Evolutionary conservation across 2,329 filamentous ascomycete species (phyloP).

Genomic region (Atkinsonella hypoxylon): DNA sequence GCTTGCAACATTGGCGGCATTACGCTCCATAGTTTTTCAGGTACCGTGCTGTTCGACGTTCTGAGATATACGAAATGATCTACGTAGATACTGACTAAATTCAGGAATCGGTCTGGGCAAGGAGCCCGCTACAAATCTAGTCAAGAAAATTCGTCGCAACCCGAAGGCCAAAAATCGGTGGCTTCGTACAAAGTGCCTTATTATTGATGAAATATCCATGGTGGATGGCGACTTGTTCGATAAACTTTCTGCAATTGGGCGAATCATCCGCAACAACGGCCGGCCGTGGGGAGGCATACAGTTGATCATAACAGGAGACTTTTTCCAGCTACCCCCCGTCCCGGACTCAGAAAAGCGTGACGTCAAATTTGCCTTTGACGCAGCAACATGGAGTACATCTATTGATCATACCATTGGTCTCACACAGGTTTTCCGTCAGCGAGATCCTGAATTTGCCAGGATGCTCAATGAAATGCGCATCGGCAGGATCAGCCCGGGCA

Average conservation of each 20-base stretch:
- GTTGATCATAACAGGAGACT: slow-evolving; percentile 89
- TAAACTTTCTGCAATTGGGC: slow-evolving; percentile 81
- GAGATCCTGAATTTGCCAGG: slow-evolving; percentile 72
- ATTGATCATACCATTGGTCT: slow-evolving; percentile 94
- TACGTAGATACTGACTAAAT: neutral
- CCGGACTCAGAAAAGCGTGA: slow-evolving; percentile 59
- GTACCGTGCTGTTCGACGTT: slow-evolving; percentile 21
- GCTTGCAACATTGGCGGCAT: slow-evolving; percentile 95
- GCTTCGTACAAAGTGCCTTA: slow-evolving; percentile 74
- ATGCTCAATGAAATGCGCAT: slow-evolving; percentile 99
- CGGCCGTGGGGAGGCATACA: slow-evolving; percentile 94
- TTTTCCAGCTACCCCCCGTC: slow-evolving; percentile 93
- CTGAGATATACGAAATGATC: too few relatives aligned
- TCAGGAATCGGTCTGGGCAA: slow-evolving; percentile 76
- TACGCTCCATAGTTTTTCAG: slow-evolving; percentile 89
- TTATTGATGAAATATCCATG: slow-evolving; percentile 97
- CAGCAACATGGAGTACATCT: slow-evolving; percentile 78
- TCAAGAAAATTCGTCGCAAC: slow-evolving; percentile 86
- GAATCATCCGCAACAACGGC: slow-evolving; percentile 78
- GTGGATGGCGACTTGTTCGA: slow-evolving; percentile 95
- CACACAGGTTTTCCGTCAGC: slow-evolving; percentile 93
- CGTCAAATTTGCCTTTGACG: slow-evolving; percentile 87
- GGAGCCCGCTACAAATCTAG: slow-evolving; percentile 64
- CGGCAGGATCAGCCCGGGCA: slow-evolving; percentile 65
- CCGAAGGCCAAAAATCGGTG: slow-evolving; percentile 79